Evolutionary conservation across 2,329 filamentous ascomycete species (phyloP), one percentile per base, ranked within the genome.

Genomic region (Cladobotryum protrusum): DNA sequence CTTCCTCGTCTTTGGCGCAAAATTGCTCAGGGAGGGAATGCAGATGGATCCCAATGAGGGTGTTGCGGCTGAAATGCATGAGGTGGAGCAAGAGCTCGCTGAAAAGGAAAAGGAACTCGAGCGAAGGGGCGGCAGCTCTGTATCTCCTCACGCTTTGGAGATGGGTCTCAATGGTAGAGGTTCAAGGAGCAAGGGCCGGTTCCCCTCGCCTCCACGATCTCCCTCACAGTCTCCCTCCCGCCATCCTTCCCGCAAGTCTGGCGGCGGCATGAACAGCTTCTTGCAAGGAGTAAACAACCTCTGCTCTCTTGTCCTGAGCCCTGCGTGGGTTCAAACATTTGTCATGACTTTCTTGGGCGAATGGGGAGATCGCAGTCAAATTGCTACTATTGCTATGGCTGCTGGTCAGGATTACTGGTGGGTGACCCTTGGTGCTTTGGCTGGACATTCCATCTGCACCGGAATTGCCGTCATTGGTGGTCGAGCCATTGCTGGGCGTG

Each of bases 371-470:
- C 83, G 93, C 58, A 95, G 89, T 66, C 93, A 99, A 72, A 97
- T 99, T 62, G 93, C 93, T 18, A 99, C 93, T 0, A 95, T 99
- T 64, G 93, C 93, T 48, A 99, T 99, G 93, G 93, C 93, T 45
- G 92, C 93, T 33, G 93, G 93, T 17, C 89, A 95, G 68, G 93
- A 99, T 66, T 99, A 97, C 69, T 97, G 92, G 92, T 96, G 90
- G 87, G 93, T 99, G 34, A 96, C 90, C 4, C 76, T 90, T 43
- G 93, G 93, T 52, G 92, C 93, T 1, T 81, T 93, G 34, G 76
- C 81, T 43, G 93, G 93, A 9, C 93, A 99, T 68, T 86, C 82
- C 42, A 81, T 92, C 57, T 99, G 93, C 73, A 97, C 93, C 6
- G 86, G 87, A 43, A 85, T 89, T 18, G 93, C 93, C 39, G 93